phyloP scores from a whole-genome alignment of 2,329 filamentous ascomycete species.

The Tolypocladium album region DNA sequence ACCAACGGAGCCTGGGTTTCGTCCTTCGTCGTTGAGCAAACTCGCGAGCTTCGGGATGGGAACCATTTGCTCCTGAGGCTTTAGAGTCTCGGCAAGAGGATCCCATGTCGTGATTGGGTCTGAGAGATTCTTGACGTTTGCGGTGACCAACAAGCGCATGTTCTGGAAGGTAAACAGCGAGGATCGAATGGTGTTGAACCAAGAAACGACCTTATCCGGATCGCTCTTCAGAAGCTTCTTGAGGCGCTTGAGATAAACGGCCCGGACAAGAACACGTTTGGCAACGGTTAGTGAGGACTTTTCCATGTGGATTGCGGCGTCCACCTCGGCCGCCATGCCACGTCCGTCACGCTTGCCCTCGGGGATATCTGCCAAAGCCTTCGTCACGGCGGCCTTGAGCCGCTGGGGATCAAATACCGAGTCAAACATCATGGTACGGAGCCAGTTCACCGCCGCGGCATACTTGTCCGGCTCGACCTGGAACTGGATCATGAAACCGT shows the following conservation, averaged over 20 bases:
- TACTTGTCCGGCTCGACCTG: slow-evolving; percentile 87
- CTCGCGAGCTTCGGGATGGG: slow-evolving; percentile 60
- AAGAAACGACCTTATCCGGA: slow-evolving; percentile 62
- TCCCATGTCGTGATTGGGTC: slow-evolving; percentile 76
- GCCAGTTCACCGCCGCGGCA: slow-evolving; percentile 67
- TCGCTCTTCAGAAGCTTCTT: slow-evolving; percentile 71
- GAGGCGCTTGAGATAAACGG: slow-evolving; percentile 76
- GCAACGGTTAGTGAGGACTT: slow-evolving; percentile 66
- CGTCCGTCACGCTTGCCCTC: slow-evolving; percentile 82
- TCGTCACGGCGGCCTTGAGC: slow-evolving; percentile 56
- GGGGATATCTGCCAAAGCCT: slow-evolving; percentile 83
- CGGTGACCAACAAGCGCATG: slow-evolving; percentile 74
- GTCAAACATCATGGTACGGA: slow-evolving; percentile 78
- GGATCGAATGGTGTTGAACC: slow-evolving; percentile 66
- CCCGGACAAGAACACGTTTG: slow-evolving; percentile 73
- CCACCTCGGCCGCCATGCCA: slow-evolving; percentile 51
- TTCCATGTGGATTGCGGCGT: slow-evolving; percentile 73
- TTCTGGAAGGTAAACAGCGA: slow-evolving; percentile 77
- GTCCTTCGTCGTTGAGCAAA: slow-evolving; percentile 66
- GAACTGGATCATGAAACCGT: slow-evolving; percentile 73
- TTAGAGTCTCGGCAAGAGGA: slow-evolving; percentile 26
- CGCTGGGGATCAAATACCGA: slow-evolving; percentile 70
- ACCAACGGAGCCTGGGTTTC: slow-evolving; percentile 60
- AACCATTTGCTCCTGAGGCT: slow-evolving; percentile 39
- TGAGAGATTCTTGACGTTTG: slow-evolving; percentile 62